phyloP scores from a whole-genome alignment of 257 asterid genomes.

The Leonotis leonurus region DNA sequence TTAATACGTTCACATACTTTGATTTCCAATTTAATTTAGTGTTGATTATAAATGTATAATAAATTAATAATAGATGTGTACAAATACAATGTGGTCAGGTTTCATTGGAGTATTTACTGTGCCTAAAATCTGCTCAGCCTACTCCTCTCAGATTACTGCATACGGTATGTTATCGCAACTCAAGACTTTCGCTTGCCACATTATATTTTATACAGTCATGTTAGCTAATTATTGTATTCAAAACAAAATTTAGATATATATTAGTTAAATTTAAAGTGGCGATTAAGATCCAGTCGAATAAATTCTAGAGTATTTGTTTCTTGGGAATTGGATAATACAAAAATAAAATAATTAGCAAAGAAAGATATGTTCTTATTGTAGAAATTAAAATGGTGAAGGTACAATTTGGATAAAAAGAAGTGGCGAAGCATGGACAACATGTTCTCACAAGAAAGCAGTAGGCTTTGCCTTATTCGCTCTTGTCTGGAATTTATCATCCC shows the following conservation, averaged over 20 bases:
- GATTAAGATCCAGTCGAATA: no score
- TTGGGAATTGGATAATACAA: no score
- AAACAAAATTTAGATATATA: no score
- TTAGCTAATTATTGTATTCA: no score
- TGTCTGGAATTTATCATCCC: slow-evolving; percentile 71
- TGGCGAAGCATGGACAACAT: slow-evolving; percentile 70
- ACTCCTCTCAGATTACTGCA: slow-evolving; percentile 61
- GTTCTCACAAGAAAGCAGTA: slow-evolving; percentile 78
- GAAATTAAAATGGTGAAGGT: slow-evolving; percentile 32
- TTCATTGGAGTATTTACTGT: slow-evolving; percentile 73
- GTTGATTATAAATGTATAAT: background rate
- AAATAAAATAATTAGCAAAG: no score
- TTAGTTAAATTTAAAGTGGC: no score
- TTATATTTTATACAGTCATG: no score
- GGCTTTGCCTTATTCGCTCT: slow-evolving; percentile 71
- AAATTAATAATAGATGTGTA: no score
- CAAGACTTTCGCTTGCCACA: no score
- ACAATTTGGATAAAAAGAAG: slow-evolving; percentile 66
- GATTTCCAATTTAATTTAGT: background rate
- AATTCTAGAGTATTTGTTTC: no score
- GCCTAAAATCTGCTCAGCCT: slow-evolving; percentile 78
- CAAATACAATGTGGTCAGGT: no score
- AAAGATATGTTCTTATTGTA: no score
- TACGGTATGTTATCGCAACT: slow-evolving; percentile 61
- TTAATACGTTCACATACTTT: background rate